phyloP scores from a whole-genome alignment of 805 yeast species.

The Blastobotrys robertii region DNA sequence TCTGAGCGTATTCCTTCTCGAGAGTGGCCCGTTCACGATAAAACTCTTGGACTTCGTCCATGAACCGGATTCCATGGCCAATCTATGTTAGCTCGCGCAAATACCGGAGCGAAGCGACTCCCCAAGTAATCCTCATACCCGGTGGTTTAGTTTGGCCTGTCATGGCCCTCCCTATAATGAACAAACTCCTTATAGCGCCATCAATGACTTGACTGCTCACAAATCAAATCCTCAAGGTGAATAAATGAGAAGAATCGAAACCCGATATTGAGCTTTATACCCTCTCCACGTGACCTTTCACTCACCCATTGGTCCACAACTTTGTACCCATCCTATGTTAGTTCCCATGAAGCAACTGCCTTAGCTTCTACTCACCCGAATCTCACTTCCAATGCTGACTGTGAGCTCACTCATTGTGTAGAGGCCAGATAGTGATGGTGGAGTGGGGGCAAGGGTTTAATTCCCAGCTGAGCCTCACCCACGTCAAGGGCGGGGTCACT shows the following conservation, averaged over 20 bases:
- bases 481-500: too few species aligned
- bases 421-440: not conserved
- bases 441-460: not conserved
- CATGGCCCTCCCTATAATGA: too few species aligned
- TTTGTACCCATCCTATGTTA: slow-evolving; percentile 60
- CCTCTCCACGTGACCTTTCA: not conserved
- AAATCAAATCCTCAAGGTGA: too few species aligned
- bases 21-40: slow-evolving; percentile 73
- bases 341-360: not conserved
- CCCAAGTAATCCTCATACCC: not conserved
- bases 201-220: too few species aligned
- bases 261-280: not conserved
- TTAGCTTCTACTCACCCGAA: slow-evolving; percentile 19
- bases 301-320: slow-evolving; percentile 68
- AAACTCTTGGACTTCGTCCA: slow-evolving; percentile 69
- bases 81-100: slow-evolving; percentile 15
- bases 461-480: too few species aligned
- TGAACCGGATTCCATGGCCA: slow-evolving; percentile 59
- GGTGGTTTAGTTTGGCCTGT: too few species aligned
- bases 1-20: slow-evolving; percentile 74
- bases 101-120: too few species aligned
- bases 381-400: slow-evolving; percentile 26
- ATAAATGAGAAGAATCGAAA: not conserved
- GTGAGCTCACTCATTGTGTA: slow-evolving; percentile 2
- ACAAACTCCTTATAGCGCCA: too few species aligned